Base-by-base conservation (phyloP, 371 early-diverging fungal species). In the Apophysomyces variabilis region DNA sequence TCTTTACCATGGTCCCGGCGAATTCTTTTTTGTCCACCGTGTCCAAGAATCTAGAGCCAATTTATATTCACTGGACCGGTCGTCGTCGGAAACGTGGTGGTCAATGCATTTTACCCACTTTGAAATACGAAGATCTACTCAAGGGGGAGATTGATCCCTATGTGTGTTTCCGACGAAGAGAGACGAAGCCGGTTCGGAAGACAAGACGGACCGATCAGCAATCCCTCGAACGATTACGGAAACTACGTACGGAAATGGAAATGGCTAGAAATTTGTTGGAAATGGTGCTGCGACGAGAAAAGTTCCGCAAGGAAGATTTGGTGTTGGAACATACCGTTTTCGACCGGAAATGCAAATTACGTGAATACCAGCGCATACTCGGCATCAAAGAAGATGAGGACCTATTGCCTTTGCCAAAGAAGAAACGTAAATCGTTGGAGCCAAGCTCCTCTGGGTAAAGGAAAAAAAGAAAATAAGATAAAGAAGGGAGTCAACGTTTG, bases 151-250 rank as follows among this genome's bases (percentile, higher is more conserved):
- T 83, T 36, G 95, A 97, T 73, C 96, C 99, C 3, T 99, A 96
- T 71, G 89, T 97, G 4, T 99, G 99, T 70, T 99, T 99, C 85
- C 92, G 98, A 60, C 89, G 92, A 46, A 84, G 98, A 57, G 98
- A 98, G 75, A 87, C 95, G 50, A 93, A 93, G 72, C 87, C 89
- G 7, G 69, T 90, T 11, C 92, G 98, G 41, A 96, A 96, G 71
- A 93, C 95, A 26, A 80, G 97, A 54, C 89, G 95, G 11, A 89
- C 91, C 7, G 98, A 99, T 72, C 86, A 89, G 45, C 90, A 89
- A 59, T 91, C 93, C 3, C 68, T 95, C 18, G 93, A 96, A 62
- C 91, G 92, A 59, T 84, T 98, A 32, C 85, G 89, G 14, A 84
- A 88, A 62, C 78, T 99, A 61, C 93, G 93, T 14, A 75, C 81